These are phyloP conservation scores for Globisporangium barbulae DNA, from an alignment of 352 stramenopile species.

Conservation along the genomic window DNA sequence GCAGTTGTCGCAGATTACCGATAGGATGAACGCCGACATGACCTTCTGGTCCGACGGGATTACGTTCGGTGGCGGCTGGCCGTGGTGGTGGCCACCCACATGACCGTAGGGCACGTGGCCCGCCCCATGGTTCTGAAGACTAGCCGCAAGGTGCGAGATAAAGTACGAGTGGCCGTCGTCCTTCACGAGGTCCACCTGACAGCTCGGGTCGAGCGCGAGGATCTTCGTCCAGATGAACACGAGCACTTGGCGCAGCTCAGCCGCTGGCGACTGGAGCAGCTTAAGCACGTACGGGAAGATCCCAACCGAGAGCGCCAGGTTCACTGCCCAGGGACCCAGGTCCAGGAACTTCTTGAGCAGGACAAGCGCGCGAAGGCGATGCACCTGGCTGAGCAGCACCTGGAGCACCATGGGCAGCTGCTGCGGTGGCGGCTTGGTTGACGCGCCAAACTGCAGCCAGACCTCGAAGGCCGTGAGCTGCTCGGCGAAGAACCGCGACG, in stretches of 20 bases:
- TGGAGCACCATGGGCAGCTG: conserved; percentile 98
- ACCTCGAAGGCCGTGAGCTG: conserved; percentile 99
- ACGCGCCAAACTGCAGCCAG: conserved; percentile 95
- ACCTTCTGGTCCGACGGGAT: conserved; percentile 92
- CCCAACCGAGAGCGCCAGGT: conserved; percentile 91
- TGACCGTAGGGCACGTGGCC: conserved; percentile 12
- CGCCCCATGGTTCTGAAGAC: conserved; percentile 41
- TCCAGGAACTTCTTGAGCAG: conserved; percentile 96
- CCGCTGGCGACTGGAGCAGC: conserved; percentile 93
- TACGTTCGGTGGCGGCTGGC: conserved; percentile 17
- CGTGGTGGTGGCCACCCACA: conserved; percentile 7
- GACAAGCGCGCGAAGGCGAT: conserved; percentile 95
- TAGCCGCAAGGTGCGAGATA: conserved; percentile 89
- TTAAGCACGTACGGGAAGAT: conserved; percentile 99
- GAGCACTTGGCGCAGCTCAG: conserved; percentile 95
- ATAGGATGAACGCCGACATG: conserved; percentile 95
- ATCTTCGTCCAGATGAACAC: conserved; percentile 94
- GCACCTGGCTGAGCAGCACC: conserved; percentile 95
- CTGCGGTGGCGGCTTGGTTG: conserved; percentile 90
- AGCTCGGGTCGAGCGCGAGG: conserved; percentile 94
- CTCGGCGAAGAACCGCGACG: conserved; percentile 97
- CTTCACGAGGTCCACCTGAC: conserved; percentile 95
- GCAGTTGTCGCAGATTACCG: conserved; percentile 93
- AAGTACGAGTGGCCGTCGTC: conserved; percentile 96
- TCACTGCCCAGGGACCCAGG: conserved; percentile 90